Percentiles rank a stretch among this genome's conserved stretches.
Conservation (phyloP, 2,329 filamentous ascomycete genomes). For the Fusarium lateritium region DNA sequence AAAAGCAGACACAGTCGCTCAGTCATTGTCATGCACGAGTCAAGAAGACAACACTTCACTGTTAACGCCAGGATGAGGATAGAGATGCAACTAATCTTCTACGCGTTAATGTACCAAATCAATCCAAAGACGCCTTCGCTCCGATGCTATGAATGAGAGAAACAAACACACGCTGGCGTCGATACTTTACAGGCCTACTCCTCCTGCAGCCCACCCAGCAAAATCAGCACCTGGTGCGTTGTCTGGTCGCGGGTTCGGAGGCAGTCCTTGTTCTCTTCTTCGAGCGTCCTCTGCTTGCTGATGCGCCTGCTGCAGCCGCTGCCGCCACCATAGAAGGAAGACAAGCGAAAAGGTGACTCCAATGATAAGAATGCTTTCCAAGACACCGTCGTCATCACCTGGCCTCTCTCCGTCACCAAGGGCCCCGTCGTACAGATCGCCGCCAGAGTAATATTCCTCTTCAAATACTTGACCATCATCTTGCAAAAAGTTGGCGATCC, state of each 20-base stretch:
- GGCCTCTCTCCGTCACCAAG: conserved; percentile 74
- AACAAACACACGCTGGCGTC: conserved; percentile 36
- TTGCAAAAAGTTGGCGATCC: conserved; percentile 88
- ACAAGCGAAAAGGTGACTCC: conserved; percentile 81
- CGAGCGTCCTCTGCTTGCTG: conserved; percentile 53
- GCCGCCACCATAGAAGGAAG: conserved; percentile 85
- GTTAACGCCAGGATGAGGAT: neutral
- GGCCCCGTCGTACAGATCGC: conserved; percentile 68
- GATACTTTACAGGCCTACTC: conserved; percentile 52
- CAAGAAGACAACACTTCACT: neutral
- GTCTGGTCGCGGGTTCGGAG: conserved; percentile 45
- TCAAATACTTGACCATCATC: conserved; percentile 78
- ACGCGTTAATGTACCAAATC: conserved; percentile 24
- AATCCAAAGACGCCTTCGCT: conserved; percentile 52
- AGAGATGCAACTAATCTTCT: neutral
- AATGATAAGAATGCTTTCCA: conserved; percentile 90
- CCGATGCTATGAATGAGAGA: conserved; percentile 44
- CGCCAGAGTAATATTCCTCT: conserved; percentile 67
- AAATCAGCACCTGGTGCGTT: conserved; percentile 50
- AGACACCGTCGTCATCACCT: conserved; percentile 78
- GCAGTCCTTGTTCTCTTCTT: conserved; percentile 53
- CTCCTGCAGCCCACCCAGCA: conserved; percentile 56
- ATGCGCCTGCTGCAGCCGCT: conserved; percentile 75
- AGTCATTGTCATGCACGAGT: conserved; percentile 1
- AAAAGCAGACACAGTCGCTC: neutral